Percentiles rank a stretch among this genome's conserved stretches.
These are phyloP conservation scores for Acaromyces ingoldii DNA, from an alignment of 1,284 basidiomycete genomes.

Conservation along the genomic window DNA sequence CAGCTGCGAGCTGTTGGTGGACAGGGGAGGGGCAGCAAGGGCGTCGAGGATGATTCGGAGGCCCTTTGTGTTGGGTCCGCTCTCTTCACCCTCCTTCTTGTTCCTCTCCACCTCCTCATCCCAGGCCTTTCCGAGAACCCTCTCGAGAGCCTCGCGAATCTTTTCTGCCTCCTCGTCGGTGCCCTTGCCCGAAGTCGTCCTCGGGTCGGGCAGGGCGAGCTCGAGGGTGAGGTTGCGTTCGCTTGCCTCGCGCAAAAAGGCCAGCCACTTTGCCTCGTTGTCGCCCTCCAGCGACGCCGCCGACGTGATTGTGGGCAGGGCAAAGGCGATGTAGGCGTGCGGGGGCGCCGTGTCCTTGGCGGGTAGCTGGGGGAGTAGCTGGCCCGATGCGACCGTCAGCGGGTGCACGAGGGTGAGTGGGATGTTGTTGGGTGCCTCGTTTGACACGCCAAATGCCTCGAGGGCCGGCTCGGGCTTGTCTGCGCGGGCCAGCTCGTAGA, in stretches of 20 bases:
- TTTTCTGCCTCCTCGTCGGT: not conserved
- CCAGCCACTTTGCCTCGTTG: conserved; percentile 5
- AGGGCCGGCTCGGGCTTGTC: not conserved
- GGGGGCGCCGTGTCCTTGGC: not conserved
- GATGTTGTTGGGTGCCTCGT: not conserved
- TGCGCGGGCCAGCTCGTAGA: conserved; percentile 1
- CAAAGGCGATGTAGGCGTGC: not conserved
- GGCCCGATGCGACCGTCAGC: not conserved
- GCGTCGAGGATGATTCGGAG: conserved; percentile 2
- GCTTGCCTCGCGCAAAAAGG: conserved; percentile 1
- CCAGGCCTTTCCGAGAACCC: conserved; percentile 9
- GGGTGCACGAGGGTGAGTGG: conserved; percentile 7
- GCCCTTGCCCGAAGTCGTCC: too few species aligned
- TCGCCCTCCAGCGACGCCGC: not conserved
- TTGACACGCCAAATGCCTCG: not conserved
- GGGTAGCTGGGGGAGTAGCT: not conserved
- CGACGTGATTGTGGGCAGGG: not conserved
- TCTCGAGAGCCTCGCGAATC: conserved; percentile 5
- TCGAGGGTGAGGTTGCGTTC: conserved; percentile 6
- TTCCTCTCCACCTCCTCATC: not conserved
- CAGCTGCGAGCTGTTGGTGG: conserved; percentile 1
- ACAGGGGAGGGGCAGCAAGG: not conserved
- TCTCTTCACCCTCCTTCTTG: conserved; percentile 3
- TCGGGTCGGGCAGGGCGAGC: conserved; percentile 1
- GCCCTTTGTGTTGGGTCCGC: conserved; percentile 1